These are phyloP conservation scores for Phytophthora meadii DNA, from an alignment of 352 stramenopile genomes.

Conservation along the genomic window DNA sequence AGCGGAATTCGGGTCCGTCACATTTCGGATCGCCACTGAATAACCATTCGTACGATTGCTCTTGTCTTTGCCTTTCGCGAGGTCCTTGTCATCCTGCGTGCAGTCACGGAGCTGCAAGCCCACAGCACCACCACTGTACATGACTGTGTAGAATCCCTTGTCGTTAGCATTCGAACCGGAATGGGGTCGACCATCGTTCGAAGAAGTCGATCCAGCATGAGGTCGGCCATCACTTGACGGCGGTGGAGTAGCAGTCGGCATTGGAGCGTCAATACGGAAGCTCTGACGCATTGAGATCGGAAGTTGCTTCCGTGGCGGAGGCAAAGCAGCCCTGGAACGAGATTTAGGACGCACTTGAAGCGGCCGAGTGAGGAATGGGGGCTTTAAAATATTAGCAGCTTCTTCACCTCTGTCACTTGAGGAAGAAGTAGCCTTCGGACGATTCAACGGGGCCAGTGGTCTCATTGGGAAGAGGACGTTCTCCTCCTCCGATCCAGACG, in stretches of 20 bases:
- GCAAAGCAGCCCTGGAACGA: constrained; percentile 26
- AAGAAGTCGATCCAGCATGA: constrained; percentile 29
- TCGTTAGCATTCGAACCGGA: constrained; percentile 38
- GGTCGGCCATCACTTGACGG: constrained; percentile 17
- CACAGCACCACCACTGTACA: constrained; percentile 62
- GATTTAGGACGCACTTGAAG: constrained; percentile 25
- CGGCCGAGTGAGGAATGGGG: constrained; percentile 27
- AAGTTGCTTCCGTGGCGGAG: constrained; percentile 27
- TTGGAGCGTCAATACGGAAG: constrained; percentile 54
- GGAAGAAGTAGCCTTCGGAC: constrained; percentile 21
- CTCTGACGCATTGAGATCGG: constrained; percentile 64
- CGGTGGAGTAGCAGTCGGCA: constrained; percentile 16
- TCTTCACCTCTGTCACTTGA: constrained; percentile 21
- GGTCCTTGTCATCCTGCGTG: constrained; percentile 46
- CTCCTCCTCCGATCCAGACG: constrained; percentile 32
- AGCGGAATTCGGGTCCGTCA: constrained; percentile 56
- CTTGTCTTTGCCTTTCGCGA: constrained; percentile 57
- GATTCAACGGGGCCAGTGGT: constrained; percentile 12
- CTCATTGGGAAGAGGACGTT: constrained; percentile 26
- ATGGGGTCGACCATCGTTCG: constrained; percentile 23
- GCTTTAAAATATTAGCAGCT: constrained; percentile 16
- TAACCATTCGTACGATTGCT: constrained; percentile 75
- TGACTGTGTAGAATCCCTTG: constrained; percentile 70
- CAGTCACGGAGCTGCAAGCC: constrained; percentile 57
- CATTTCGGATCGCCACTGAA: constrained; percentile 60